Percentiles rank a stretch among this genome's conserved stretches.
Evolutionary conservation across 192 early-diverging fungal genomes (phyloP).

Genomic region (Entophlyctis helioformis): DNA sequence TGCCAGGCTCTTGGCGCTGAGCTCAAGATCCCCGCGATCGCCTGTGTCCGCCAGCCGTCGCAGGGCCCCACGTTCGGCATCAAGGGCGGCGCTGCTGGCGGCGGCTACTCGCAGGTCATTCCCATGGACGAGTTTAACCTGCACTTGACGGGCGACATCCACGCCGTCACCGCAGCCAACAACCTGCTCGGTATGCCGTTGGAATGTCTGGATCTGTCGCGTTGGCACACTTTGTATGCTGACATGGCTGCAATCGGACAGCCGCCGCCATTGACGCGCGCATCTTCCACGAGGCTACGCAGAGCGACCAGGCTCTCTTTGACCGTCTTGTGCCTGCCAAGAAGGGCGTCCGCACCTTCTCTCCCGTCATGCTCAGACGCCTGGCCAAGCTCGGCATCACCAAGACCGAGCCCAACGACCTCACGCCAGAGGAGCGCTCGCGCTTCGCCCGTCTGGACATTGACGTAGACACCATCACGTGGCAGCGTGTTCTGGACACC

Average conservation of each 20-base stretch:
- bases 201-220: not conserved
- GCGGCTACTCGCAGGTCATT: constrained; percentile 97
- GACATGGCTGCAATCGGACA: constrained; percentile 1
- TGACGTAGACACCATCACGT: constrained; percentile 86
- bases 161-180: constrained; percentile 95
- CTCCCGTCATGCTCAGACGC: constrained; percentile 76
- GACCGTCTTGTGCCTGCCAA: constrained; percentile 77
- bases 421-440: constrained; percentile 66
- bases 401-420: constrained; percentile 64
- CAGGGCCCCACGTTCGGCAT: constrained; percentile 99
- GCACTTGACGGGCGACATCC: constrained; percentile 97
- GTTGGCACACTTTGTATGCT: not conserved
- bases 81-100: constrained; percentile 96
- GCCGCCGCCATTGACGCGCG: constrained; percentile 97
- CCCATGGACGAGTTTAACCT: constrained; percentile 99
- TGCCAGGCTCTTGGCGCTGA: constrained; percentile 94
- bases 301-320: constrained; percentile 68
- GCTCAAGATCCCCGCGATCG: constrained; percentile 73
- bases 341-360: constrained; percentile 73
- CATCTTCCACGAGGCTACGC: constrained; percentile 90
- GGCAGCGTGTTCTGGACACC: constrained; percentile 93
- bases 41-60: constrained; percentile 97
- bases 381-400: constrained; percentile 69
- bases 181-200: constrained; percentile 65
- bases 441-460: constrained; percentile 88